Evolutionary conservation across 352 stramenopile genomes (phyloP).

Genomic region (Pythium sp.): DNA sequence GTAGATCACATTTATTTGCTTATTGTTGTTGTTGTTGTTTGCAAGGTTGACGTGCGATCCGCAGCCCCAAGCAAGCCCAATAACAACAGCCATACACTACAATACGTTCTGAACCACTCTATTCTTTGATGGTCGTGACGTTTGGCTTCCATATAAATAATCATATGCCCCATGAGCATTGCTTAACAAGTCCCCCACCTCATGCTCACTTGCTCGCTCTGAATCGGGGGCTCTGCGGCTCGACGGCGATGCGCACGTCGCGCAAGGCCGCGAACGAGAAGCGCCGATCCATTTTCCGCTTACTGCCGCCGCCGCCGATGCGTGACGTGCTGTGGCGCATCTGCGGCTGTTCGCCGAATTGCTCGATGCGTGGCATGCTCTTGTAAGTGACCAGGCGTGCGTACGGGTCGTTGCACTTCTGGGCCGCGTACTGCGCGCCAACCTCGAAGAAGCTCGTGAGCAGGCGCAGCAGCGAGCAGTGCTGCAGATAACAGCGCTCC

Average conservation of each 20-base stretch:
- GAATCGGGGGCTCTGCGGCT: conserved; percentile 11
- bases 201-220: background rate
- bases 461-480: conserved; percentile 41
- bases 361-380: conserved; percentile 34
- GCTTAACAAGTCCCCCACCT: background rate
- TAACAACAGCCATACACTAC: background rate
- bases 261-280: conserved; percentile 30
- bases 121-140: background rate
- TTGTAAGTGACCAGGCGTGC: conserved; percentile 23
- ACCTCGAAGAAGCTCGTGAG: conserved; percentile 58
- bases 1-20: background rate
- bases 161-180: background rate
- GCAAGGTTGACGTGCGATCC: background rate
- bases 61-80: background rate
- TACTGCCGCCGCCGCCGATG: conserved; percentile 17
- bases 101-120: background rate
- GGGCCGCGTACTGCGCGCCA: conserved; percentile 15
- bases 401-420: conserved; percentile 19
- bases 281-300: conserved; percentile 25
- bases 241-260: conserved; percentile 23
- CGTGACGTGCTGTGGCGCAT: conserved; percentile 7
- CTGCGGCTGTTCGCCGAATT: conserved; percentile 5
- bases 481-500: conserved; percentile 36
- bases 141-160: background rate
- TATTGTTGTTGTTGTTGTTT: background rate